Conservation (phyloP, 331 rosid species). For the Rosa hybrid region DNA sequence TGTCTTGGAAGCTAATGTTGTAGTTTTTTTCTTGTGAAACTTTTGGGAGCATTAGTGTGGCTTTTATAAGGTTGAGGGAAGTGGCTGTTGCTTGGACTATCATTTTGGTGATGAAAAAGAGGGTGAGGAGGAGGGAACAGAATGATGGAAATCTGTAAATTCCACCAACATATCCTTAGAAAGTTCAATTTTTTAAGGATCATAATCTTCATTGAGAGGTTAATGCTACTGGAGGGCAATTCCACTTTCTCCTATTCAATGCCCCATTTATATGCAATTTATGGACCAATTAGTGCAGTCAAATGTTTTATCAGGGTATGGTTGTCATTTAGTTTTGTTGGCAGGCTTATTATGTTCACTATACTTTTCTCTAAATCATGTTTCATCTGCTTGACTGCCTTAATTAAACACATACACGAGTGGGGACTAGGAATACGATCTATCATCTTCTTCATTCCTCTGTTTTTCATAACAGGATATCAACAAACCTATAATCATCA, state of each 20-base stretch:
- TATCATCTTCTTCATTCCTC: constrained; percentile 12
- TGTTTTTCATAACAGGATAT: neutral
- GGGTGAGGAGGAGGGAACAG: constrained; percentile 45
- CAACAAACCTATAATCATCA: neutral
- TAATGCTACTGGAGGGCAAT: neutral
- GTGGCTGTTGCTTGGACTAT: constrained; percentile 62
- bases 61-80: constrained; percentile 59
- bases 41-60: constrained; percentile 32
- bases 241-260: neutral
- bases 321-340: neutral
- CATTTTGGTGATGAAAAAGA: constrained; percentile 51
- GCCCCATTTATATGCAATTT: neutral
- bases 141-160: constrained; percentile 47
- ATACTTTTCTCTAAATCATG: constrained; percentile 21
- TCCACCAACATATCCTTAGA: constrained; percentile 26
- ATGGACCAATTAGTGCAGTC: neutral
- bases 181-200: constrained; percentile 2
- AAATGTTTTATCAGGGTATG: neutral
- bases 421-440: constrained; percentile 23
- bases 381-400: constrained; percentile 33
- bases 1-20: constrained; percentile 18
- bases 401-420: constrained; percentile 26
- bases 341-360: constrained; percentile 16
- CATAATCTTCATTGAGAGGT: neutral
- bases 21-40: constrained; percentile 34